Conservation (phyloP, 1,139 yeast species). For the Lodderomyces metapsilosis region DNA sequence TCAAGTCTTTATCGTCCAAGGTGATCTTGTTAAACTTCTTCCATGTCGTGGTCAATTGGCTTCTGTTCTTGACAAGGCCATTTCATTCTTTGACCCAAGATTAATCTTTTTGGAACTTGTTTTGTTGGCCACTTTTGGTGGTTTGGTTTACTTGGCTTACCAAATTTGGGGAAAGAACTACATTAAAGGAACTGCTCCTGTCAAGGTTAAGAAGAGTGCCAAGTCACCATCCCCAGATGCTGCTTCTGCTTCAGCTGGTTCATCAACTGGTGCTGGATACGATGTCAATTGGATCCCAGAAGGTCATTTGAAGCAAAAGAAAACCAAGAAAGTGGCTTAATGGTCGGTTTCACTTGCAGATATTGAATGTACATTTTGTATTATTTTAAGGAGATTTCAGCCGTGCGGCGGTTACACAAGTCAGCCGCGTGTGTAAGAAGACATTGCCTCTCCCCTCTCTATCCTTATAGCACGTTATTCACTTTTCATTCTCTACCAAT, state of each 20-base stretch:
- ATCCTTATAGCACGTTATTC: too few relatives aligned
- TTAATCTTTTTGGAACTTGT: constrained; percentile 61
- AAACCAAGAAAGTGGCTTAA: constrained; percentile 26
- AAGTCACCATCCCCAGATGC: constrained; percentile 15
- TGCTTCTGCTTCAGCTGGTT: constrained; percentile 17
- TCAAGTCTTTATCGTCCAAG: constrained; percentile 51
- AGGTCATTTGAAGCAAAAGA: constrained; percentile 30
- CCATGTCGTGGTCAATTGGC: constrained; percentile 61
- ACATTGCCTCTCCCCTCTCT: too few relatives aligned
- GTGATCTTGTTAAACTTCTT: constrained; percentile 53
- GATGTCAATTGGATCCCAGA: constrained; percentile 39
- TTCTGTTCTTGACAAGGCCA: constrained; percentile 58
- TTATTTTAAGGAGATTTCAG: too few relatives aligned
- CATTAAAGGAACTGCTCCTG: constrained; percentile 40
- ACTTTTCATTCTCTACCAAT: too few relatives aligned
- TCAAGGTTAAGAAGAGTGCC: constrained; percentile 20
- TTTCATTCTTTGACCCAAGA: constrained; percentile 73
- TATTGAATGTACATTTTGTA: not conserved
- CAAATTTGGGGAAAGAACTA: constrained; percentile 44
- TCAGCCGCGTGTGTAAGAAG: too few relatives aligned
- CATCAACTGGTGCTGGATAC: constrained; percentile 27
- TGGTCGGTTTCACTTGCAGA: not conserved
- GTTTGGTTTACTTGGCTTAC: constrained; percentile 49
- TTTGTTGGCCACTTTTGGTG: constrained; percentile 50
- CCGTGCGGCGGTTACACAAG: too few relatives aligned